These are phyloP conservation scores for Erodium moschatum DNA, from an alignment of 441 rosid genomes.

Conservation along the genomic window DNA sequence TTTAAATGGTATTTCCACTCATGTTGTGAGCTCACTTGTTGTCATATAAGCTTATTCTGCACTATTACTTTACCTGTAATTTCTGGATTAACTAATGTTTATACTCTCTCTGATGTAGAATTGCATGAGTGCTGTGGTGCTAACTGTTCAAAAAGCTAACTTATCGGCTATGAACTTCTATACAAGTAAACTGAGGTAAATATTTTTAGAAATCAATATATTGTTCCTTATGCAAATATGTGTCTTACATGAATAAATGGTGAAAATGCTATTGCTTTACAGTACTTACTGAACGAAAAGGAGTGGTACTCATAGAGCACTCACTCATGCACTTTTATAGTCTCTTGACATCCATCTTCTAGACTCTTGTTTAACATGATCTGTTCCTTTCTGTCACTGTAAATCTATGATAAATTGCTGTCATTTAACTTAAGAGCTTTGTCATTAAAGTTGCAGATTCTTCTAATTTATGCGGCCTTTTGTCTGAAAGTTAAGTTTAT, in stretches of 20 bases:
- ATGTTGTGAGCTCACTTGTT: too few relatives aligned
- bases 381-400: neutral
- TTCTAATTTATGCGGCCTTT: neutral
- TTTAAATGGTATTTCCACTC: too few relatives aligned
- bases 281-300: neutral
- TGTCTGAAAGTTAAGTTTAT: neutral
- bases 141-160: conserved; percentile 78
- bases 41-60: too few relatives aligned
- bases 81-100: neutral
- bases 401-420: neutral
- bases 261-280: neutral
- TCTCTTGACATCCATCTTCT: neutral
- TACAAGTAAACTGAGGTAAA: conserved; percentile 60
- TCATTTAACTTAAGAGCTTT: neutral
- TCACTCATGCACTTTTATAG: neutral
- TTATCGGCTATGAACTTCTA: conserved; percentile 60
- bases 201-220: conserved; percentile 1
- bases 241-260: neutral
- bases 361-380: neutral
- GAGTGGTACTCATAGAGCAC: neutral
- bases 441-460: neutral
- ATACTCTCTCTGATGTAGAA: too few relatives aligned
- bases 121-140: conserved; percentile 62
- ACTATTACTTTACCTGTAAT: neutral
- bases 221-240: too few relatives aligned